Evolutionary conservation across 176 grass and related monocot genomes (phyloP), one percentile per base, ranked within the genome.

Genomic region (Cenchrus americanus): DNA sequence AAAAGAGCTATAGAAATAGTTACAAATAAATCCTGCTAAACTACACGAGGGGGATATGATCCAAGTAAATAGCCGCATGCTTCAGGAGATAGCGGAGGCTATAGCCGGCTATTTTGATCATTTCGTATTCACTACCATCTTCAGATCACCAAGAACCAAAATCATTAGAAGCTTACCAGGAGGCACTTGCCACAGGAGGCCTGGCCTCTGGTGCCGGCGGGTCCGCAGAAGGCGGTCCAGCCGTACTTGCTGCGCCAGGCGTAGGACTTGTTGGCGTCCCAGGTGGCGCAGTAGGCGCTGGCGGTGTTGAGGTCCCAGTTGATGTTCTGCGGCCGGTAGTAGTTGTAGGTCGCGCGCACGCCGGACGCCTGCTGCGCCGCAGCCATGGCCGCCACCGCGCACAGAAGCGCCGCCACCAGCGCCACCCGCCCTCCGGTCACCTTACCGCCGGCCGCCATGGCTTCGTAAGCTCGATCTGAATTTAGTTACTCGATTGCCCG

Each of bases 151-250:
- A 1, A 55, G 18, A 57, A 57, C 6, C 14, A 21, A 57, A 18
- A 1, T 5, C 2, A 59, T n/a, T 10, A 54, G 52, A 19, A 54
- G 52, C 52, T 82, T 89, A 92, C 93, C 85, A 0, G 8, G 41
- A 96, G 67, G 60, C 94, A 97, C 42, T 80, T 79, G 5, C 94
- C 94, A 5, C 94, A 97, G 0, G 89, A 2, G 0, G 46, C 92
- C 71, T 80, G 79, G 0, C 94, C 94, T 0, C 5, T 86, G 0
- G 94, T 66, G 0, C 94, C 91, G 5, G 59, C 89, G 0, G 91
- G 91, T 4, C 91, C 89, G 46, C 91, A 97, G 75, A 97, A 97
- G 15, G 94, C 94, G 2, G 92, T 97, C 94, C 89, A 97, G 0
- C 87, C 92, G 15, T 97, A 92, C 92, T 88, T 86, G 4, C 8